These are phyloP conservation scores for Dimocarpus longan DNA, from an alignment of 345 rosid genomes.

Conservation along the genomic window DNA sequence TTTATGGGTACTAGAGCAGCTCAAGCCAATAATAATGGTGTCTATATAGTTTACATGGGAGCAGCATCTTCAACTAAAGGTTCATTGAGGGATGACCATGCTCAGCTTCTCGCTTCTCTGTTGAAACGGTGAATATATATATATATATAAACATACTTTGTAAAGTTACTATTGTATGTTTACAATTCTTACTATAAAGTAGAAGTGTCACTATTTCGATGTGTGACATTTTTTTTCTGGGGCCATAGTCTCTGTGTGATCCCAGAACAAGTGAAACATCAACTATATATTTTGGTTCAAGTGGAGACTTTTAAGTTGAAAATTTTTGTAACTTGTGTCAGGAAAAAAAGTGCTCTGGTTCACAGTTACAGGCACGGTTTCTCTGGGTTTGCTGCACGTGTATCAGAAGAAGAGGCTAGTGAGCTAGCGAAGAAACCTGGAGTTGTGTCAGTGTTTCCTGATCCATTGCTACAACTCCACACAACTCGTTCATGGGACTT, in stretches of 20 bases:
- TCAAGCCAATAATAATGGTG: constrained; percentile 33
- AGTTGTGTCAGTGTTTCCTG: constrained; percentile 75
- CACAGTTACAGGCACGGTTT: constrained; percentile 61
- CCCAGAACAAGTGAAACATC: too few relatives aligned
- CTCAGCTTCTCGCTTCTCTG: constrained; percentile 54
- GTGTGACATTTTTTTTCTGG: too few relatives aligned
- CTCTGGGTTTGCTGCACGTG: constrained; percentile 78
- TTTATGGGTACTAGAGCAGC: constrained; percentile 23
- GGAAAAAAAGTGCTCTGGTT: constrained; percentile 50
- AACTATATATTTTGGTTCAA: neutral
- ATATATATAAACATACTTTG: neutral
- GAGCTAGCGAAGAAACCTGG: constrained; percentile 54
- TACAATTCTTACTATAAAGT: too few relatives aligned
- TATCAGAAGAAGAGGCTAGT: constrained; percentile 68
- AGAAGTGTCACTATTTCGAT: too few relatives aligned
- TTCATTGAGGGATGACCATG: constrained; percentile 30
- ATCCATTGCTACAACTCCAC: constrained; percentile 62
- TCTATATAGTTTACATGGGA: constrained; percentile 80
- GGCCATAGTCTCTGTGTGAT: neutral
- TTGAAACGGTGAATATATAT: constrained; percentile 37
- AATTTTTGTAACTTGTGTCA: constrained; percentile 15
- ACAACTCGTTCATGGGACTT: constrained; percentile 98
- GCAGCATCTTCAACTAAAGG: constrained; percentile 47
- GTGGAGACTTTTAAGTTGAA: neutral
- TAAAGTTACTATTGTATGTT: neutral